phyloP scores from a whole-genome alignment of 345 rosid genomes.

The Crucihimalaya himalaica region DNA sequence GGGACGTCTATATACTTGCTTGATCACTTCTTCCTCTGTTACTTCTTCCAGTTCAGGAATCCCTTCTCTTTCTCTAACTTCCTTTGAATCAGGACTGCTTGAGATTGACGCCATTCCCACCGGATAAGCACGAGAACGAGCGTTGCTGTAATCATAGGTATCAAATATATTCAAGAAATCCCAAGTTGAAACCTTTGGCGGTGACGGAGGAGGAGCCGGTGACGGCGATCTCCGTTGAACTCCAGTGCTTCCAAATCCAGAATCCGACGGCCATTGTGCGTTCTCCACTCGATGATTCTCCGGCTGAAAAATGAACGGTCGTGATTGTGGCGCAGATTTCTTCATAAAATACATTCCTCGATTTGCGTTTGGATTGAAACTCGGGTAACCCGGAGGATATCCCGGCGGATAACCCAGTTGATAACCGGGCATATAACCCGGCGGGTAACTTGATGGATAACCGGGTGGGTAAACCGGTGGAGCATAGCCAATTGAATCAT shows the following conservation, averaged over 20 bases:
- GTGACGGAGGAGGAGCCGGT: conserved; percentile 69
- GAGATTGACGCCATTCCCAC: conserved; percentile 54
- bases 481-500: conserved; percentile 15
- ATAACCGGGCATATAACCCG: conserved; percentile 9
- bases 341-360: conserved; percentile 69
- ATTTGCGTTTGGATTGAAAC: conserved; percentile 32
- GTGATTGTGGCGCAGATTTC: conserved; percentile 64
- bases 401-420: conserved; percentile 3
- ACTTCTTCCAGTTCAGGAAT: conserved; percentile 95
- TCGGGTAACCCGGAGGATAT: conserved; percentile 40
- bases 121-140: conserved; percentile 40
- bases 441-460: conserved; percentile 18
- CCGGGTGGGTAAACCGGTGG: conserved; percentile 25
- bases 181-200: conserved; percentile 79
- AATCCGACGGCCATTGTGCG: conserved; percentile 25
- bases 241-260: conserved; percentile 46
- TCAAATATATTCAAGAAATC: conserved; percentile 81
- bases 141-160: conserved; percentile 45
- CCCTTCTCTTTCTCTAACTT: conserved; percentile 91
- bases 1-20: conserved; percentile 45
- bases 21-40: conserved; percentile 63
- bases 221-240: conserved; percentile 34
- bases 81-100: conserved; percentile 88
- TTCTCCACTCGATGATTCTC: conserved; percentile 43
- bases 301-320: conserved; percentile 70